These are phyloP conservation scores for Pulveroboletus sp. DNA, from an alignment of 768 basidiomycete species.

Conservation along the genomic window DNA sequence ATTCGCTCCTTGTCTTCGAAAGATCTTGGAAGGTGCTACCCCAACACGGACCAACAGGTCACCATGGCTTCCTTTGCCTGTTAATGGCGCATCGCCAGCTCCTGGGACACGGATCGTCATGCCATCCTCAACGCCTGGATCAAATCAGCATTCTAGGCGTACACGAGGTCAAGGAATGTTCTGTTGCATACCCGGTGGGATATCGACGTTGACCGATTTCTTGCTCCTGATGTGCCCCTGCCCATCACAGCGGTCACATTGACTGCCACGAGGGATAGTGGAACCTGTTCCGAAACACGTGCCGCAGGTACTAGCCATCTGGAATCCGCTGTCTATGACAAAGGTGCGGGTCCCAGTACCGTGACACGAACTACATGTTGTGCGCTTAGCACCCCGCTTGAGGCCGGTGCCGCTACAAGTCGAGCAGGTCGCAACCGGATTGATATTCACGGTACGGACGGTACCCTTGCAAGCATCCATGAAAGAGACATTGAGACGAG, in stretches of 20 bases:
- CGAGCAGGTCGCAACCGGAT: conserved; percentile 78
- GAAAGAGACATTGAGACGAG: conserved; percentile 73
- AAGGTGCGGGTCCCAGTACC: conserved; percentile 89
- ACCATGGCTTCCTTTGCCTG: conserved; percentile 74
- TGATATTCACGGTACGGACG: conserved; percentile 68
- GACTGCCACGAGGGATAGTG: conserved; percentile 70
- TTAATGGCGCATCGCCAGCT: conserved; percentile 80
- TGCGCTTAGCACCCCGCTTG: conserved; percentile 80
- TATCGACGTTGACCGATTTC: conserved; percentile 74
- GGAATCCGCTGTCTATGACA: conserved; percentile 90
- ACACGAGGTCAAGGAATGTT: neutral
- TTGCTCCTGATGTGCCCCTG: conserved; percentile 83
- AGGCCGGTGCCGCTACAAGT: conserved; percentile 86
- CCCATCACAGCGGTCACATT: conserved; percentile 81
- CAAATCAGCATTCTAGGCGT: conserved; percentile 7
- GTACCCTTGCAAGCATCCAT: conserved; percentile 95
- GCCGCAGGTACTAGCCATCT: conserved; percentile 91
- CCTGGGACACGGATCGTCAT: conserved; percentile 84
- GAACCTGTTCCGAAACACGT: conserved; percentile 80
- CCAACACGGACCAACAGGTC: conserved; percentile 86
- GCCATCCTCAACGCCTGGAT: conserved; percentile 87
- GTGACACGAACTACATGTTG: conserved; percentile 74
- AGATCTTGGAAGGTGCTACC: conserved; percentile 79
- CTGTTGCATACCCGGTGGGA: conserved; percentile 72
- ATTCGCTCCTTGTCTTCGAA: conserved; percentile 88